Percentiles rank a stretch among this genome's conserved stretches.
phyloP scores from a whole-genome alignment of 2,329 filamentous ascomycete genomes.

The Fonsecaea nubica region DNA sequence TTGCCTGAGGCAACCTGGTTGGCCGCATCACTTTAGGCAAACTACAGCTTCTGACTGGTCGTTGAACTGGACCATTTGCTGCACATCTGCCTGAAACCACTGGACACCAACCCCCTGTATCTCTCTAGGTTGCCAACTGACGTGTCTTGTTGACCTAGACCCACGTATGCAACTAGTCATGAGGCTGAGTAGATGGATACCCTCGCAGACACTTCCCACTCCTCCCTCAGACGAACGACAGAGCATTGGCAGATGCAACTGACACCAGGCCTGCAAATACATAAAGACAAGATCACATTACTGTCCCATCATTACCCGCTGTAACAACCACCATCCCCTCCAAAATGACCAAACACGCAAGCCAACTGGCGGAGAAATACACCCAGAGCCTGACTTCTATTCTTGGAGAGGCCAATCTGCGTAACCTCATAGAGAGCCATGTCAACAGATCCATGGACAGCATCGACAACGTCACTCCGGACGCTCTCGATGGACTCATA shows the following conservation, averaged over 20 bases:
- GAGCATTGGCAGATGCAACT: not conserved
- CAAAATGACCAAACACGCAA: not conserved
- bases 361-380: not conserved
- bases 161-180: conserved; percentile 9
- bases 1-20: not conserved
- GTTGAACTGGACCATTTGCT: not conserved
- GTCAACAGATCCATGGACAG: not conserved
- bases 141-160: not conserved
- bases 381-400: conserved; percentile 1
- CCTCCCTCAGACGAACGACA: not conserved
- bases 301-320: not conserved
- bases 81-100: not conserved
- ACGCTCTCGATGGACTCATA: not conserved
- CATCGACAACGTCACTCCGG: not conserved
- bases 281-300: not conserved
- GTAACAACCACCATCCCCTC: not conserved
- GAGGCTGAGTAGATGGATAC: not conserved
- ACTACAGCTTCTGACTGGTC: not conserved
- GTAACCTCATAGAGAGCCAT: not conserved
- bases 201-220: not conserved
- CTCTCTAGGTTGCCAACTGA: not conserved
- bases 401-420: not conserved
- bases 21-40: not conserved
- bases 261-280: not conserved
- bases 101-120: not conserved